Percentiles rank a stretch among this genome's conserved stretches.
These are phyloP conservation scores for Sicyos edulis DNA, from an alignment of 306 rosid species.

Conservation along the genomic window DNA sequence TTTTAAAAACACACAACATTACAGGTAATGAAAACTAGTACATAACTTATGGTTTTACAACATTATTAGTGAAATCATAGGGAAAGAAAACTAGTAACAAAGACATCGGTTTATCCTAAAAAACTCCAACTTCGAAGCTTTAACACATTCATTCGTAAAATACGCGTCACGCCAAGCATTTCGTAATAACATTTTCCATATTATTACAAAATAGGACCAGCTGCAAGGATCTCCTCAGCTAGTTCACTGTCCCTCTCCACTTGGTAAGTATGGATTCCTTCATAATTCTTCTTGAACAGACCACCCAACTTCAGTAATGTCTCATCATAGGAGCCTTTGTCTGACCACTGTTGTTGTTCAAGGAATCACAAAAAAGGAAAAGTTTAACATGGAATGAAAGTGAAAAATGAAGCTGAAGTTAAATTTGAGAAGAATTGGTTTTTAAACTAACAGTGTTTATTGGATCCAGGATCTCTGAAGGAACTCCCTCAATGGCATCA, in stretches of 20 bases:
- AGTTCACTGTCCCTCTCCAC: constrained; percentile 49
- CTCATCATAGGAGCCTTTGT: constrained; percentile 46
- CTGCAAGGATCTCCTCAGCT: constrained; percentile 68
- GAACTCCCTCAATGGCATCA: constrained; percentile 63
- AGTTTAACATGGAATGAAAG: not conserved
- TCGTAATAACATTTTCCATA: too few relatives aligned
- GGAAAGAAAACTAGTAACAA: not conserved
- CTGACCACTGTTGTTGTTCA: constrained; percentile 64
- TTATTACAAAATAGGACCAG: constrained; percentile 60
- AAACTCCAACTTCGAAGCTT: not conserved
- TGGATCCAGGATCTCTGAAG: constrained; percentile 68
- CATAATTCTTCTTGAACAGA: constrained; percentile 66
- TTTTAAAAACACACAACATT: not conserved
- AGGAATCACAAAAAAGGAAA: not conserved
- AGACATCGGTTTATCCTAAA: not conserved
- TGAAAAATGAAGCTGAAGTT: not conserved
- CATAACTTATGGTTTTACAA: not conserved
- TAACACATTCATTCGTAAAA: not conserved
- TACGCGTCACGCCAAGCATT: not conserved
- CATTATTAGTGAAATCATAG: not conserved
- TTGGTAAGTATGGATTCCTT: constrained; percentile 44
- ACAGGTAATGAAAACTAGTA: not conserved
- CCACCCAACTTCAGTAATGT: constrained; percentile 55
- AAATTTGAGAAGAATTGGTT: not conserved
- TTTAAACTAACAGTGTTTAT: constrained; percentile 59